These are phyloP conservation scores for Termitomyces sp. DNA, from an alignment of 768 basidiomycete genomes.

Conservation along the genomic window DNA sequence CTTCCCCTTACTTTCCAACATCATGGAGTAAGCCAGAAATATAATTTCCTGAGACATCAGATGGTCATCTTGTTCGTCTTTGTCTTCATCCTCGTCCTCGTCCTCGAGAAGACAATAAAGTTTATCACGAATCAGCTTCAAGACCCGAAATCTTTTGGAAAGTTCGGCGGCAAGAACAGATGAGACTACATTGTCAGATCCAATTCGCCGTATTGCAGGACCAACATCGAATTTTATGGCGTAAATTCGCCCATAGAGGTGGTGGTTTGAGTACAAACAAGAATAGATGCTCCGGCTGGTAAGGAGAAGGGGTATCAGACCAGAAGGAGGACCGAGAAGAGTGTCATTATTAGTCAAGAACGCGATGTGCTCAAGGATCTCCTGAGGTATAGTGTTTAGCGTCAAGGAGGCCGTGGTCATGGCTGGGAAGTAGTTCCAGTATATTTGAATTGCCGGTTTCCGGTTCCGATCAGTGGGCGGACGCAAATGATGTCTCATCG, in stretches of 20 bases:
- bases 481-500: too few species aligned
- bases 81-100: conserved; percentile 3
- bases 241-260: conserved; percentile 72
- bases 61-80: conserved; percentile 14
- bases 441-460: conserved; percentile 7
- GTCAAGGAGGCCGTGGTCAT: conserved; percentile 19
- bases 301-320: conserved; percentile 49
- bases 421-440: neutral
- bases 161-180: conserved; percentile 55
- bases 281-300: conserved; percentile 43
- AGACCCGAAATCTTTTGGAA: conserved; percentile 46
- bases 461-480: conserved; percentile 1
- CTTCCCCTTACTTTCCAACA: conserved; percentile 76
- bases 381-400: conserved; percentile 58
- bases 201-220: conserved; percentile 45
- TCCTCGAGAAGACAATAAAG: conserved; percentile 28
- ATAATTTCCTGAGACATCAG: conserved; percentile 40
- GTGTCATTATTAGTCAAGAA: conserved; percentile 44
- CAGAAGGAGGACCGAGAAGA: conserved; percentile 56
- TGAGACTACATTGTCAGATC: conserved; percentile 31
- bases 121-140: conserved; percentile 51
- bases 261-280: conserved; percentile 54
- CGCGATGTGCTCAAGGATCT: conserved; percentile 77
- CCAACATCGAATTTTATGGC: conserved; percentile 57
- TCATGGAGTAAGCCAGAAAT: conserved; percentile 68